phyloP scores from a whole-genome alignment of 345 rosid species.

The Salix caprea region DNA sequence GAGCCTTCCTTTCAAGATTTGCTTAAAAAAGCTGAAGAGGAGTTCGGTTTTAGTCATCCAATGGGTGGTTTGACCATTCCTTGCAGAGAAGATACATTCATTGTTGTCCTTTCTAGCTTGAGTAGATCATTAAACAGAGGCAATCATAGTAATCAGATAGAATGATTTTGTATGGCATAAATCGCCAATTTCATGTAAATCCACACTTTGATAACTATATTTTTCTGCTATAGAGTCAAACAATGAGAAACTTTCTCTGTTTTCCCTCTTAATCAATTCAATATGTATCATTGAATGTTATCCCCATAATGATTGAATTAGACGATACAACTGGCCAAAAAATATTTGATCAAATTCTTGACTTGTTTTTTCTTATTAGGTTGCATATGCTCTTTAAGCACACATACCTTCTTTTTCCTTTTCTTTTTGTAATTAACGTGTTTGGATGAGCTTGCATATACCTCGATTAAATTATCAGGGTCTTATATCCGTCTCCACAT shows the following conservation, averaged over 20 bases:
- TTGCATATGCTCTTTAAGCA: background rate
- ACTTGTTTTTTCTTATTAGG: background rate
- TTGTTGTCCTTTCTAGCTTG: background rate
- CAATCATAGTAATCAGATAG: background rate
- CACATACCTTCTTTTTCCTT: no score
- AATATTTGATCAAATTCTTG: background rate
- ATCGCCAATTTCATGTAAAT: background rate
- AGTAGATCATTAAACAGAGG: background rate
- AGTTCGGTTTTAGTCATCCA: conserved; percentile 11
- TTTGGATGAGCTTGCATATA: no score
- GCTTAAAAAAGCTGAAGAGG: conserved; percentile 15
- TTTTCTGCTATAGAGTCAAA: background rate
- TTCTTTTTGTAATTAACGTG: no score
- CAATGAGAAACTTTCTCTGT: background rate
- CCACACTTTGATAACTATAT: background rate
- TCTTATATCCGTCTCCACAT: no score
- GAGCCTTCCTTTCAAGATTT: conserved; percentile 38
- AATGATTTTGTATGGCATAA: background rate
- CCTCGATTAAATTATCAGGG: no score
- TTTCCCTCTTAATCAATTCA: background rate
- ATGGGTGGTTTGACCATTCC: conserved; percentile 11
- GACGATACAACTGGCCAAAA: no score
- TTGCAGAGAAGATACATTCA: background rate
- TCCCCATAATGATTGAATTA: background rate
- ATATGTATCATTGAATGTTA: no score